phyloP scores from a whole-genome alignment of 345 rosid genomes.

The Aegle marmelos region DNA sequence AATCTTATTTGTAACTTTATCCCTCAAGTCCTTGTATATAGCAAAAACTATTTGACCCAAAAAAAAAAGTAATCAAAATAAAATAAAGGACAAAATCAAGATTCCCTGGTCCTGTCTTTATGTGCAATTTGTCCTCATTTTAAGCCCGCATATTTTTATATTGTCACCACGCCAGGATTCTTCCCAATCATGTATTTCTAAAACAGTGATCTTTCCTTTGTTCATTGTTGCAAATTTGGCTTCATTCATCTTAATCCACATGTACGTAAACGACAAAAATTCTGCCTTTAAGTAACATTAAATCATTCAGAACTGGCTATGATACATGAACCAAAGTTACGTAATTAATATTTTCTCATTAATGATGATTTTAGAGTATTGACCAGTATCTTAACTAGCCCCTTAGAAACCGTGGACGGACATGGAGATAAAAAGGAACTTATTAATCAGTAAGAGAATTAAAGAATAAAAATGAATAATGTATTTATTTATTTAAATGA shows the following conservation, averaged over 20 bases:
- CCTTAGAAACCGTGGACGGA: neutral
- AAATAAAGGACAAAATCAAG: conserved; percentile 25
- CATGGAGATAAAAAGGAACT: no score
- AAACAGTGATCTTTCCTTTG: neutral
- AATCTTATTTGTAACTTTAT: conserved; percentile 15
- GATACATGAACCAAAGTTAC: no score
- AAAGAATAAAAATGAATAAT: no score
- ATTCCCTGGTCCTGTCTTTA: conserved; percentile 24
- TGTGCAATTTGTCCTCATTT: neutral
- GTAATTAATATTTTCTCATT: no score
- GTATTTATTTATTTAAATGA: no score
- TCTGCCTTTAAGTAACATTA: neutral
- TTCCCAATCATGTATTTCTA: conserved; percentile 1
- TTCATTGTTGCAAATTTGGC: conserved; percentile 1
- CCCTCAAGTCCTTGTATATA: neutral
- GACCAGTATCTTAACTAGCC: neutral
- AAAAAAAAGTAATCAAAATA: neutral
- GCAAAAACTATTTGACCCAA: neutral
- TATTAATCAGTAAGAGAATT: no score
- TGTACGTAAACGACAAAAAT: conserved; percentile 6
- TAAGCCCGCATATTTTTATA: conserved; percentile 15
- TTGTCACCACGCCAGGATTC: conserved; percentile 22
- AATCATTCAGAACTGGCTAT: neutral
- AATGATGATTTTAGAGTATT: no score
- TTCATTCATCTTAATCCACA: neutral